phyloP scores from a whole-genome alignment of 1,284 basidiomycete genomes.

The Boletus sp. region DNA sequence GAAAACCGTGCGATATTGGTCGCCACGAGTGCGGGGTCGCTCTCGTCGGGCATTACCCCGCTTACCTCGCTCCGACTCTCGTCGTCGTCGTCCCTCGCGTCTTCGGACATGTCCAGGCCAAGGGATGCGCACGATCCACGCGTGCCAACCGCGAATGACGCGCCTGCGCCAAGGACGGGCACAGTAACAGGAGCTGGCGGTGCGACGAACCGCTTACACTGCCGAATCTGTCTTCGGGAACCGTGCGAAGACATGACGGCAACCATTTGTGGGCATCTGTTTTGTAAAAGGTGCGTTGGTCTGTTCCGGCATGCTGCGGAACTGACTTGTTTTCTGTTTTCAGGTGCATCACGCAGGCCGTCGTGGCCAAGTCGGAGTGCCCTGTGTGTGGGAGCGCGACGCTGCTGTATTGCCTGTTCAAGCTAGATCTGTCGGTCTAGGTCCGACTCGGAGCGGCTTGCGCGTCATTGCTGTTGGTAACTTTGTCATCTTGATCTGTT shows the following conservation, averaged over 20 bases:
- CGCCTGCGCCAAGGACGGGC: not conserved
- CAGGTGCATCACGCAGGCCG: slow-evolving; percentile 48
- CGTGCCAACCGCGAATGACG: not conserved
- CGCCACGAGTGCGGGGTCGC: slow-evolving; percentile 28
- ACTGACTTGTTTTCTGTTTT: not conserved
- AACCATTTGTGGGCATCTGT: slow-evolving; percentile 56
- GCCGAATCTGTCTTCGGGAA: slow-evolving; percentile 41
- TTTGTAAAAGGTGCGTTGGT: slow-evolving; percentile 46
- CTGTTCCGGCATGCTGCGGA: not conserved
- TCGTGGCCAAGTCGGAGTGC: slow-evolving; percentile 43
- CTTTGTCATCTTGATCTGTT: not conserved
- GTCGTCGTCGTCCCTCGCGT: slow-evolving; percentile 21
- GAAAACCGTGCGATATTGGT: slow-evolving; percentile 33
- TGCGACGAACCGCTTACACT: slow-evolving; percentile 34
- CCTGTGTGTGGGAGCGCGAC: slow-evolving; percentile 46
- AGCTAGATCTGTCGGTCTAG: slow-evolving; percentile 23
- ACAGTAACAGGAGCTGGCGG: not conserved
- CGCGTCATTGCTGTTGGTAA: not conserved
- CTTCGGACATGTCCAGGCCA: not conserved
- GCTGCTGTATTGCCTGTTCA: slow-evolving; percentile 47
- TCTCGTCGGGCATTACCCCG: slow-evolving; percentile 20
- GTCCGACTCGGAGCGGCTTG: not conserved
- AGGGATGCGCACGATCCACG: not conserved
- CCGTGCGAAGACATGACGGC: slow-evolving; percentile 47
- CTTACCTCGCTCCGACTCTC: slow-evolving; percentile 18